phyloP scores from a whole-genome alignment of 2,329 filamentous ascomycete species.

The Pyrenochaeta sp. region DNA sequence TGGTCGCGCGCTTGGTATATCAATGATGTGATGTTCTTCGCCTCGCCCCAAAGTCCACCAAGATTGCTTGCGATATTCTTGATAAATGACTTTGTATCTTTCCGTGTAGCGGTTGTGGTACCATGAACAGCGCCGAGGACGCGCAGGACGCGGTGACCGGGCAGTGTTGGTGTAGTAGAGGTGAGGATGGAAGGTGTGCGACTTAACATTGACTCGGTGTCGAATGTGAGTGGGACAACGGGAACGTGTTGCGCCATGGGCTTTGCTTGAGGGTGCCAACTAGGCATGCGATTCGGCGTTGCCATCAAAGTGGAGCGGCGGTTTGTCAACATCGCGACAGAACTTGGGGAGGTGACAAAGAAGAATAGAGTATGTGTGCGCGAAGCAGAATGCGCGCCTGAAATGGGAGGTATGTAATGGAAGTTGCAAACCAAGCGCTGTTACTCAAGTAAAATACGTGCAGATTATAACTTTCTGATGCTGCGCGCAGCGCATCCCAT shows the following conservation, averaged over 20 bases:
- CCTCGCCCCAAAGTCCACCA: slow-evolving; percentile 36
- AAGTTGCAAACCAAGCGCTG: background rate
- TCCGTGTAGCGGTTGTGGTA: slow-evolving; percentile 42
- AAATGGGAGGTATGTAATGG: background rate
- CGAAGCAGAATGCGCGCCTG: background rate
- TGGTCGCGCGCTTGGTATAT: slow-evolving; percentile 45
- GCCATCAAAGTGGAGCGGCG: slow-evolving; percentile 47
- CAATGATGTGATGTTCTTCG: slow-evolving; percentile 41
- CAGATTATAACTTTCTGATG: background rate
- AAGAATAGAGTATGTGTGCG: background rate
- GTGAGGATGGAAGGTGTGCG: slow-evolving; percentile 40
- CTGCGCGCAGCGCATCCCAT: slow-evolving; percentile 15
- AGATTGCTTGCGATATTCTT: slow-evolving; percentile 34
- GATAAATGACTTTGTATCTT: slow-evolving; percentile 45
- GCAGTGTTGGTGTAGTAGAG: slow-evolving; percentile 34
- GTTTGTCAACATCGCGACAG: slow-evolving; percentile 43
- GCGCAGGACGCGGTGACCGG: slow-evolving; percentile 36
- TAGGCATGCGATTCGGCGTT: slow-evolving; percentile 33
- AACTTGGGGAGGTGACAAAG: background rate
- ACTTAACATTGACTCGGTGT: slow-evolving; percentile 37
- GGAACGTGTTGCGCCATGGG: slow-evolving; percentile 13
- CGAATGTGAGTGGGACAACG: slow-evolving; percentile 16
- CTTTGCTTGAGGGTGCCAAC: slow-evolving; percentile 35
- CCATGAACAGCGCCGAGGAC: slow-evolving; percentile 44
- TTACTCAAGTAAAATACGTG: background rate